phyloP scores from a whole-genome alignment of 2,329 filamentous ascomycete genomes.

The Simplicillium sp. region DNA sequence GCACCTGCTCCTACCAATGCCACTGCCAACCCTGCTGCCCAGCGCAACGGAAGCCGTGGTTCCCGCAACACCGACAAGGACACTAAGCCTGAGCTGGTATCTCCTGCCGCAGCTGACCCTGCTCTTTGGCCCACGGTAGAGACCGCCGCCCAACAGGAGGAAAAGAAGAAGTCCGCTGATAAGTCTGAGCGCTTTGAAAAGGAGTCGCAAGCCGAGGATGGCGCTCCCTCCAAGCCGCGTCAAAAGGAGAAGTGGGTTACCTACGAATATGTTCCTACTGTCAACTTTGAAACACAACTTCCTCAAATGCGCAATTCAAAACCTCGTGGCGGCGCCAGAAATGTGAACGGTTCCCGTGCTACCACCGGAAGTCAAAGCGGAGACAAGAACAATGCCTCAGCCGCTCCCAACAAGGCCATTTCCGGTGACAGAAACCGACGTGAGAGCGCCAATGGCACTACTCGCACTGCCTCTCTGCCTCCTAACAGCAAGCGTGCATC shows the following conservation, averaged over 20 bases:
- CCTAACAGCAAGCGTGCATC: constrained; percentile 34
- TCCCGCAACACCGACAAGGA: constrained; percentile 35
- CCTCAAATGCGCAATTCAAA: constrained; percentile 42
- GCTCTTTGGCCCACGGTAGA: constrained; percentile 87
- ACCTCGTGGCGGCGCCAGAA: constrained; percentile 38
- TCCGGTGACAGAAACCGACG: constrained; percentile 24
- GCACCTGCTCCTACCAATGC: constrained; percentile 22
- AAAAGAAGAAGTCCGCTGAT: constrained; percentile 65
- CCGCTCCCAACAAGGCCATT: constrained; percentile 18
- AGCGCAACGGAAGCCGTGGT: constrained; percentile 37
- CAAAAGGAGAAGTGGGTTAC: constrained; percentile 81
- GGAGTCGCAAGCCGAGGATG: constrained; percentile 48
- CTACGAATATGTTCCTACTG: constrained; percentile 73
- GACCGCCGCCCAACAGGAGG: constrained; percentile 54
- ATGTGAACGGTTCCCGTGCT: constrained; percentile 27
- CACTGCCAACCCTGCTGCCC: constrained; percentile 2
- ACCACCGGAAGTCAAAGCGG: constrained; percentile 21
- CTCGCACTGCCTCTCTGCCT: constrained; percentile 24
- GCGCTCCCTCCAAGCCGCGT: constrained; percentile 33
- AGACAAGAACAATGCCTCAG: constrained; percentile 26
- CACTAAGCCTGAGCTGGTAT: constrained; percentile 20
- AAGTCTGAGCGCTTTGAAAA: constrained; percentile 51
- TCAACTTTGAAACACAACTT: constrained; percentile 78
- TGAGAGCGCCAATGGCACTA: constrained; percentile 22
- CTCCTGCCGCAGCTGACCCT: constrained; percentile 65